Evolutionary conservation across 2,329 filamentous ascomycete species (phyloP).

Genomic region (Colletotrichum chrysophilum): DNA sequence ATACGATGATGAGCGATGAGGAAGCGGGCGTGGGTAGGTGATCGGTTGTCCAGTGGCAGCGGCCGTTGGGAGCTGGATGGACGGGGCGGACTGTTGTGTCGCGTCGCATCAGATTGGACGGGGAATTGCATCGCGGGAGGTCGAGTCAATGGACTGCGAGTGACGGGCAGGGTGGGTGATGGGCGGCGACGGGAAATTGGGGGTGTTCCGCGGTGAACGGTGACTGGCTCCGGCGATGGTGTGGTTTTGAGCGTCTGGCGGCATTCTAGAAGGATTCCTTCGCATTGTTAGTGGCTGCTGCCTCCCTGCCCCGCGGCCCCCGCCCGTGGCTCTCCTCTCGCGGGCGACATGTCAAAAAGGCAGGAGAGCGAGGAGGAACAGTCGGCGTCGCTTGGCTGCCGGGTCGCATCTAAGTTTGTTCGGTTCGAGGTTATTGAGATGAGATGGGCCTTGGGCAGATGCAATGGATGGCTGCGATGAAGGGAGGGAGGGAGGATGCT

Average conservation of each 20-base stretch:
- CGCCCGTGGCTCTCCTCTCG: not conserved
- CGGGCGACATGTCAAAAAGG: not conserved
- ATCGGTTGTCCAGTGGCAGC: not conserved
- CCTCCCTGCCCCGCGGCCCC: not conserved
- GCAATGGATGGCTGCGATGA: not conserved
- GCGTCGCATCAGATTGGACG: not conserved
- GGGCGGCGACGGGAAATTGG: not conserved
- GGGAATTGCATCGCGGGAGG: not conserved
- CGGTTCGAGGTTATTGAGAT: not conserved
- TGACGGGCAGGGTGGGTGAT: not conserved
- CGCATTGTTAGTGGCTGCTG: not conserved
- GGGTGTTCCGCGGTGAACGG: not conserved
- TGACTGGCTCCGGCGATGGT: not conserved
- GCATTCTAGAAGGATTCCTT: constrained; percentile 21
- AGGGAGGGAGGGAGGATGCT: not conserved
- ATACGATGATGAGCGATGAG: not conserved
- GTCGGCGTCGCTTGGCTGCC: not conserved
- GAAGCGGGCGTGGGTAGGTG: not conserved
- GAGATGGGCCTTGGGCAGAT: not conserved
- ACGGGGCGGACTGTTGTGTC: not conserved
- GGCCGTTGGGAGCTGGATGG: not conserved
- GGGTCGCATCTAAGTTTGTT: not conserved
- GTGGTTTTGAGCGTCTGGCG: not conserved
- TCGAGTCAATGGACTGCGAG: not conserved
- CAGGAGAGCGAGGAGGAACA: not conserved